These are phyloP conservation scores for Arctium minus DNA, from an alignment of 129 eudicot genomes.

Conservation along the genomic window DNA sequence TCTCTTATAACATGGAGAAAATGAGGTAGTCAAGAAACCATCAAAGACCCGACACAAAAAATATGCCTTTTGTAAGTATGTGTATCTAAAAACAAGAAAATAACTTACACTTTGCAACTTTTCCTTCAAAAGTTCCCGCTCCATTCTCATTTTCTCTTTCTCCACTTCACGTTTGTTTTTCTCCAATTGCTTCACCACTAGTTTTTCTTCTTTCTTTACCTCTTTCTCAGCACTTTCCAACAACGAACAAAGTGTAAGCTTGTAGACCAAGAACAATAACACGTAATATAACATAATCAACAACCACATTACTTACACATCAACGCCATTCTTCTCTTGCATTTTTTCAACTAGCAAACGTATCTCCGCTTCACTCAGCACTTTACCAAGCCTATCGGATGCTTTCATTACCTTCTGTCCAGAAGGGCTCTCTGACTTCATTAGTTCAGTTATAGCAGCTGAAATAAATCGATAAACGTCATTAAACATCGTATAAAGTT, in stretches of 20 bases:
- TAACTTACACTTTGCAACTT: constrained; percentile 69
- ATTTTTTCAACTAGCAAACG: constrained; percentile 52
- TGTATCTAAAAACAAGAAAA: background rate
- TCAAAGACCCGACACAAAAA: background rate
- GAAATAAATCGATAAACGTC: constrained; percentile 18
- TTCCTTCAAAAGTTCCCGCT: constrained; percentile 81
- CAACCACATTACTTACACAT: constrained; percentile 48
- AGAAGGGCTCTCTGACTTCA: constrained; percentile 47
- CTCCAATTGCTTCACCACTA: constrained; percentile 74
- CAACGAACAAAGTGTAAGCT: background rate
- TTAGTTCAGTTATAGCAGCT: constrained; percentile 59
- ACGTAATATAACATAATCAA: background rate
- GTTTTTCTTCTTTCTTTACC: constrained; percentile 51
- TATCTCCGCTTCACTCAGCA: constrained; percentile 70
- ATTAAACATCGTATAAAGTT: constrained; percentile 1
- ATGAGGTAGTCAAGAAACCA: background rate
- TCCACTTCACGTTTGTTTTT: constrained; percentile 72
- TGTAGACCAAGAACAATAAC: background rate
- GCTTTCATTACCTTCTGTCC: constrained; percentile 53
- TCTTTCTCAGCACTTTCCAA: constrained; percentile 74
- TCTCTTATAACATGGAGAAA: background rate
- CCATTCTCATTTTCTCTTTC: constrained; percentile 73
- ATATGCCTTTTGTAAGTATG: background rate
- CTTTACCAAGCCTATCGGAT: constrained; percentile 63
- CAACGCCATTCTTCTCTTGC: constrained; percentile 56